Base-by-base conservation (phyloP, 2,329 filamentous ascomycete species). In the Claviceps arundinis region DNA sequence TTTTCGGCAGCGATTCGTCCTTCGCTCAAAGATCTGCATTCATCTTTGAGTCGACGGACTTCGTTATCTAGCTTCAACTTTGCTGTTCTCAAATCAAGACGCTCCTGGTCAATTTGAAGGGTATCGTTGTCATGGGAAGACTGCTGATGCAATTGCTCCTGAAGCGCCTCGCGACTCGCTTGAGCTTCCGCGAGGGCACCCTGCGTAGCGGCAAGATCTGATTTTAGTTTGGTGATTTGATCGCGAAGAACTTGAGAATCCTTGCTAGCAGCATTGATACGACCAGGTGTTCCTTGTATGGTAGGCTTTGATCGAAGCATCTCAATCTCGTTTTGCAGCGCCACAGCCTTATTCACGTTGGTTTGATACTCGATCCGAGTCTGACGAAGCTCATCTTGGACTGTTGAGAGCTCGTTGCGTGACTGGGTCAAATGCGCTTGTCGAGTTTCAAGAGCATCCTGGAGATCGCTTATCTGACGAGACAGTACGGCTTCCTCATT, bases 241-340 rank as follows among this genome's bases (percentile, higher is more conserved):
- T 84, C 81, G 56, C 85, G 81, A 14, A 87, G 67, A 4, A 67
- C 67, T 57, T 82, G 77, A 64, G 80, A 84, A 51, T 88, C 84
- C 55, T 73, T 73, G 47, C 73, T 68, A 19, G 78, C 68, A 60
- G 73, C 75, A 50, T 77, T 71, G 24, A 85, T 63, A 55, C 82
- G 80, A 46, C 56, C 52, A 9, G 50, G 54, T 26, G 47, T 54
- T 13, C 37, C 47, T 16, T 30, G 40, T 5, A 40, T 42, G 37
- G 40, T 24, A 37, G 51, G 37, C 38, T 50, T 63, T 37, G 52
- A 60, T 63, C 89, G 84, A 14, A 90, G 68, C 30, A 87, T 78
- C 50, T 87, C 82, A n/a, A 89, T 74, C 62, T 89, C 86, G 57
- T 89, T 85, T 62, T 90, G 84, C 19, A 90, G 65, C 7, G 76